Conservation (phyloP, 257 asterid species). For the Solanum acaule region DNA sequence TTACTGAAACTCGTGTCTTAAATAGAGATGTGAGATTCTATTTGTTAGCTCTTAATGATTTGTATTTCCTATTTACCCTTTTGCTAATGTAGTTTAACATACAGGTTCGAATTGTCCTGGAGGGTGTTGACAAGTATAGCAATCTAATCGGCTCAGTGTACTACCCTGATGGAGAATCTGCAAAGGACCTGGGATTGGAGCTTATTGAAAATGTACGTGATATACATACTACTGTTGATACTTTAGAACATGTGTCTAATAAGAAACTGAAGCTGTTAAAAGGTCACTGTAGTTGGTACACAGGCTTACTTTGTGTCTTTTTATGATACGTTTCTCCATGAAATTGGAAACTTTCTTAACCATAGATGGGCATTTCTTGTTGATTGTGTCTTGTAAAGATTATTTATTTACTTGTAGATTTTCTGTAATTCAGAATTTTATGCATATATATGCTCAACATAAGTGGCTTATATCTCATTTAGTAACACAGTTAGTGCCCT, state of each 20-base stretch:
- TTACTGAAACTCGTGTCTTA: slow-evolving; percentile 83
- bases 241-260: neutral
- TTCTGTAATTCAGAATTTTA: neutral
- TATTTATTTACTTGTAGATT: neutral
- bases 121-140: slow-evolving; percentile 92
- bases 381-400: neutral
- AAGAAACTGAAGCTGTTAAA: neutral
- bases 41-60: neutral
- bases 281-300: neutral
- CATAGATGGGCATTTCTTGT: neutral
- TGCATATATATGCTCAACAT: neutral
- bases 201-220: slow-evolving; percentile 76
- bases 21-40: slow-evolving; percentile 74
- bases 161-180: slow-evolving; percentile 85
- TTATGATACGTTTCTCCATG: neutral
- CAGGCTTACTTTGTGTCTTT: neutral
- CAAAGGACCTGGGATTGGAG: slow-evolving; percentile 84
- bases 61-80: neutral
- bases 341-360: neutral
- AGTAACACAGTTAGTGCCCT: neutral
- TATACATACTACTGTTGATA: neutral
- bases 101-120: slow-evolving; percentile 91
- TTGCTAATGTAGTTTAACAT: slow-evolving; percentile 4
- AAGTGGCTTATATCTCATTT: neutral
- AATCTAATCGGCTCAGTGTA: slow-evolving; percentile 81